Conservation (phyloP, 192 early-diverging fungal species). For the Coemansia umbellata region DNA sequence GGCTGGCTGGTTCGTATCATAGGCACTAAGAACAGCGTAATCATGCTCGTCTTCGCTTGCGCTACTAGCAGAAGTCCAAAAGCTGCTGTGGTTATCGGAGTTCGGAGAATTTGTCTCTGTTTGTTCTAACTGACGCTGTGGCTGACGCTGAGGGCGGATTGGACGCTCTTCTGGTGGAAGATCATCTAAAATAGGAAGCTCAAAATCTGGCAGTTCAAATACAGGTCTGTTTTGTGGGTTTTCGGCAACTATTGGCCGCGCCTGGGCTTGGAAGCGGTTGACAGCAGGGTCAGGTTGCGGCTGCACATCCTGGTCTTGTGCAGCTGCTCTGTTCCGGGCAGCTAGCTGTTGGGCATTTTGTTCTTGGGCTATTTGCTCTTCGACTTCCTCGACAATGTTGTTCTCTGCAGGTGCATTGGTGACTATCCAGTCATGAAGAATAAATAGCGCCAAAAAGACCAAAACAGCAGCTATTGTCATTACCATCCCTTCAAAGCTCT, state of each 20-base stretch:
- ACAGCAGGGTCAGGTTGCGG: not conserved
- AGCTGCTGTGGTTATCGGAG: not conserved
- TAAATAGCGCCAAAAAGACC: slow-evolving; percentile 73
- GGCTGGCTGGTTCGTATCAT: no score
- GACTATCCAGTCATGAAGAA: slow-evolving; percentile 86
- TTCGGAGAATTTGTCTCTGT: not conserved
- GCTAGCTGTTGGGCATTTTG: not conserved
- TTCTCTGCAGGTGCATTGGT: slow-evolving; percentile 35
- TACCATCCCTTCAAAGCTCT: slow-evolving; percentile 83
- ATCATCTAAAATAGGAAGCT: slow-evolving; percentile 23
- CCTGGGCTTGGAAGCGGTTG: slow-evolving; percentile 14
- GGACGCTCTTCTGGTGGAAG: slow-evolving; percentile 30
- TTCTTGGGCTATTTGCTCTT: slow-evolving; percentile 11
- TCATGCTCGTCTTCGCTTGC: not conserved
- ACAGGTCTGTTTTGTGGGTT: slow-evolving; percentile 31
- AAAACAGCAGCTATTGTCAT: slow-evolving; percentile 72
- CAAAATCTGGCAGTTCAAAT: slow-evolving; percentile 29
- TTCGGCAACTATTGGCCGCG: slow-evolving; percentile 29
- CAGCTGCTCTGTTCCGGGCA: not conserved
- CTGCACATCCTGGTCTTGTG: not conserved
- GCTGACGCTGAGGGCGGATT: slow-evolving; percentile 1
- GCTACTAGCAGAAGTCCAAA: slow-evolving; percentile 1
- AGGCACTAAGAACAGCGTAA: no score
- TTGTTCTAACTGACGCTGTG: not conserved
- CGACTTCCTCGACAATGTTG: slow-evolving; percentile 38